Evolutionary conservation across 2,329 filamentous ascomycete species (phyloP), one percentile per base, ranked within the genome.

Genomic region (Penicillium sp.): DNA sequence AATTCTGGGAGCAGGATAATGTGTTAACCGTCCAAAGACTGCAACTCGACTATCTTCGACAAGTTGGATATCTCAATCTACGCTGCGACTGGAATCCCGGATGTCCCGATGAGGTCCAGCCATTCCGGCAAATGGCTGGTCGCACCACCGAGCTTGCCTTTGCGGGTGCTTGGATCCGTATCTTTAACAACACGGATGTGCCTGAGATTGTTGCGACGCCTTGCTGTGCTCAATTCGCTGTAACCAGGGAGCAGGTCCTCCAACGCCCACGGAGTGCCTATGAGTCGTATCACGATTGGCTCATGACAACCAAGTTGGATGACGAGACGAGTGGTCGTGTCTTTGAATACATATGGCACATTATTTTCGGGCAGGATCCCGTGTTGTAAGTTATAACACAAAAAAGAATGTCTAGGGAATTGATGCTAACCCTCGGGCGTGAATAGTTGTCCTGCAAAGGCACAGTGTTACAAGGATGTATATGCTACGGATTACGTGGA

Each of bases 141-240:
- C 60, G 63, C 5, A 53, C 62, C 0, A 63, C 68, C 0, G 70
- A 72, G 35, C 60, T 66, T 6, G 64, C 62, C 2, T 70, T 72
- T 36, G 69, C 71, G 4, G 67, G 68, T 15, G 68, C 64, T 6
- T 67, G 75, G 36, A 64, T 66, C 29, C 52, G 51, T 4, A 65
- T 72, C 3, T 71, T 72, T 47, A 72, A 72, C 29, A 69, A 63
- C 23, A 72, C 68, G 3, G 38, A 73, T 19, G 72, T 84, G 0
- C 83, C 83, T 0, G 72, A 78, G 3, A 65, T 77, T 3, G 76
- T 87, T 7, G 83, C 79, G 2, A 79, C 80, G 6, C 78, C 83
- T 19, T 88, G 85, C 68, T 88, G 85, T 70, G 83, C 84, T n/a
- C 86, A 88, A 70, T 88, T 88, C 60, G 86, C 82, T 0, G 82